Conservation (phyloP, 2,329 filamentous ascomycete genomes). For the Thielaviopsis euricoi region DNA sequence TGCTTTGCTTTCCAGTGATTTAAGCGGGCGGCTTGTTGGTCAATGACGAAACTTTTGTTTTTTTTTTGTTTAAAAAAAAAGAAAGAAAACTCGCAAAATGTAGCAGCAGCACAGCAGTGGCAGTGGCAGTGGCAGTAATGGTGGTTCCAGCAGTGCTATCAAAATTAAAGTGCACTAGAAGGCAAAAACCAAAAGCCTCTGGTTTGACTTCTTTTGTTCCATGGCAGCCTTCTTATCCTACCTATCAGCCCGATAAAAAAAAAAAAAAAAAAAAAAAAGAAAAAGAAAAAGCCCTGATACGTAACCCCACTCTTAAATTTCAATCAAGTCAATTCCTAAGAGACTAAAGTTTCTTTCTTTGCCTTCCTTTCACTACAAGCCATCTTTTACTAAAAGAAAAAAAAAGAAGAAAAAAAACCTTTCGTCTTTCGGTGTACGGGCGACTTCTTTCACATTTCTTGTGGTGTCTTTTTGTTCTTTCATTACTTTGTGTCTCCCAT, state of each 20-base stretch:
- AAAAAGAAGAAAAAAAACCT: conserved; percentile 4
- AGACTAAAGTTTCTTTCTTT: conserved; percentile 1
- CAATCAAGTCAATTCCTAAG: conserved; percentile 3
- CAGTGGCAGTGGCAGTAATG: too few relatives aligned
- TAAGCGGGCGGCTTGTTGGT: too few relatives aligned
- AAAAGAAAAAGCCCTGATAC: conserved; percentile 9
- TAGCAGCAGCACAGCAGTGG: too few relatives aligned
- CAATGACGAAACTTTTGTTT: too few relatives aligned
- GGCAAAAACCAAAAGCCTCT: too few relatives aligned
- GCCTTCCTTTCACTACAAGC: not conserved
- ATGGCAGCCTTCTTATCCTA: not conserved
- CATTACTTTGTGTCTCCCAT: not conserved
- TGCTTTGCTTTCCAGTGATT: too few relatives aligned
- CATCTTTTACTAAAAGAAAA: conserved; percentile 4
- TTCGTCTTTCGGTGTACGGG: conserved; percentile 8
- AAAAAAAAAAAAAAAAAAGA: conserved; percentile 2
- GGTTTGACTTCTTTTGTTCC: too few relatives aligned
- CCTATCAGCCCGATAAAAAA: conserved; percentile 1
- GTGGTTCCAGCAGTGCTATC: too few relatives aligned
- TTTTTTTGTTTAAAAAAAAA: too few relatives aligned
- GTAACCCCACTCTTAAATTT: conserved; percentile 12
- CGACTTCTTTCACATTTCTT: conserved; percentile 1
- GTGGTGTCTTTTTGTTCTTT: not conserved
- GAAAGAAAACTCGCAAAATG: too few relatives aligned
- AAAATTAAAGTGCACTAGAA: too few relatives aligned